Evolutionary conservation across 2,329 filamentous ascomycete genomes (phyloP).

Genomic region (Sclerotinia borealis): DNA sequence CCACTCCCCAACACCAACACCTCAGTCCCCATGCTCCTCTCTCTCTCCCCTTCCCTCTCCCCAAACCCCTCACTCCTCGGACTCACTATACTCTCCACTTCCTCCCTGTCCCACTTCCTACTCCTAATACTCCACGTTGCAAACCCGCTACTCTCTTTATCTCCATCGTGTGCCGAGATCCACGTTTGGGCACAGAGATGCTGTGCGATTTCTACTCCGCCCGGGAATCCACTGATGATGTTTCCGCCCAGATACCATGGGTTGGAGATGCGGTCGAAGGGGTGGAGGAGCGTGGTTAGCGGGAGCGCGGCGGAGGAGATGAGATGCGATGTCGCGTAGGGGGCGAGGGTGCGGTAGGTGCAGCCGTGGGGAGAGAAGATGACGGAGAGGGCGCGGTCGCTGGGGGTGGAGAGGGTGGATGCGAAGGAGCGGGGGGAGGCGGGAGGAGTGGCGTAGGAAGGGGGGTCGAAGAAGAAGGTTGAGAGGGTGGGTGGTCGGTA

Average conservation of each 20-base stretch:
- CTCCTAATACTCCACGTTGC: slow-evolving; percentile 46
- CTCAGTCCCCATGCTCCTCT: slow-evolving; percentile 33
- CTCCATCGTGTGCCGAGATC: slow-evolving; percentile 56
- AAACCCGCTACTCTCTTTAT: slow-evolving; percentile 49
- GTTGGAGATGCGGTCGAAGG: slow-evolving; percentile 53
- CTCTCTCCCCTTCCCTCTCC: slow-evolving; percentile 15
- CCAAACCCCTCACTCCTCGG: slow-evolving; percentile 22
- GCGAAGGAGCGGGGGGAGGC: slow-evolving; percentile 21
- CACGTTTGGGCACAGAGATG: slow-evolving; percentile 49
- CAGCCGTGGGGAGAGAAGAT: slow-evolving; percentile 62
- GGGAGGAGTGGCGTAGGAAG: slow-evolving; percentile 20
- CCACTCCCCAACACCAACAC: slow-evolving; percentile 39
- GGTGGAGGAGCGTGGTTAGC: slow-evolving; percentile 58
- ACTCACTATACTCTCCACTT: slow-evolving; percentile 38
- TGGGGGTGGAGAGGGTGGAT: slow-evolving; percentile 31
- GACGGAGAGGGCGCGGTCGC: slow-evolving; percentile 48
- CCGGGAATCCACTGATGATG: slow-evolving; percentile 49
- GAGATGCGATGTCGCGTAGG: slow-evolving; percentile 53
- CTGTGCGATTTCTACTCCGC: slow-evolving; percentile 50
- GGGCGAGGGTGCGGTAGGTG: slow-evolving; percentile 44
- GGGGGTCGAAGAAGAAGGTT: not conserved
- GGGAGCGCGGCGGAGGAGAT: slow-evolving; percentile 51
- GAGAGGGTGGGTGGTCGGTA: slow-evolving; percentile 46
- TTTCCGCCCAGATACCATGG: slow-evolving; percentile 58
- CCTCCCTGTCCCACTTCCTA: slow-evolving; percentile 38